Conservation (phyloP, 768 basidiomycete species). For the Scleroderma bovista region DNA sequence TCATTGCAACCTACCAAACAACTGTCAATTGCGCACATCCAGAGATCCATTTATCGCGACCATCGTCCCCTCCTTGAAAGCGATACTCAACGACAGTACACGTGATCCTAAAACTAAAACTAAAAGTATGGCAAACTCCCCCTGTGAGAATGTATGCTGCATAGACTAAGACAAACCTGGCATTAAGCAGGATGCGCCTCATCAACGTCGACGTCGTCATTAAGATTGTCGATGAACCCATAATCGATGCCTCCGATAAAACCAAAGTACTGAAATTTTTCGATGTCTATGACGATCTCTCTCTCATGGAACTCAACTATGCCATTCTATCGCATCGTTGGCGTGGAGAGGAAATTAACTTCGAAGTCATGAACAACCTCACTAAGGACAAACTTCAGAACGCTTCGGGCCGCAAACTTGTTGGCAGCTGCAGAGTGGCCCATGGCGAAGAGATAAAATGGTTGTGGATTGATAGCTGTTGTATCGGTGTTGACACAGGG, state of each 20-base stretch:
- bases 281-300: neutral
- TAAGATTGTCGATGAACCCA: neutral
- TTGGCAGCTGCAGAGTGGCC: neutral
- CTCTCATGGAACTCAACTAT: neutral
- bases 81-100: too few relatives aligned
- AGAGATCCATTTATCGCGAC: too few relatives aligned
- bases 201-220: neutral
- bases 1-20: too few relatives aligned
- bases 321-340: slow-evolving; percentile 5
- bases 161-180: neutral
- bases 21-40: too few relatives aligned
- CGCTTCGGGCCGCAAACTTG: neutral
- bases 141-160: too few relatives aligned
- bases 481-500: slow-evolving; percentile 10
- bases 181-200: neutral
- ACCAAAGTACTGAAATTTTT: neutral
- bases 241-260: neutral
- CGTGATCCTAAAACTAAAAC: neutral
- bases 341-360: neutral
- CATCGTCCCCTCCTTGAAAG: too few relatives aligned
- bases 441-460: slow-evolving; percentile 1
- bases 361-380: neutral
- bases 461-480: slow-evolving; percentile 15
- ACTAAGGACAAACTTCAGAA: neutral
- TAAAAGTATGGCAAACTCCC: neutral